phyloP scores from a whole-genome alignment of 345 rosid species.

The Gossypium turneri region DNA sequence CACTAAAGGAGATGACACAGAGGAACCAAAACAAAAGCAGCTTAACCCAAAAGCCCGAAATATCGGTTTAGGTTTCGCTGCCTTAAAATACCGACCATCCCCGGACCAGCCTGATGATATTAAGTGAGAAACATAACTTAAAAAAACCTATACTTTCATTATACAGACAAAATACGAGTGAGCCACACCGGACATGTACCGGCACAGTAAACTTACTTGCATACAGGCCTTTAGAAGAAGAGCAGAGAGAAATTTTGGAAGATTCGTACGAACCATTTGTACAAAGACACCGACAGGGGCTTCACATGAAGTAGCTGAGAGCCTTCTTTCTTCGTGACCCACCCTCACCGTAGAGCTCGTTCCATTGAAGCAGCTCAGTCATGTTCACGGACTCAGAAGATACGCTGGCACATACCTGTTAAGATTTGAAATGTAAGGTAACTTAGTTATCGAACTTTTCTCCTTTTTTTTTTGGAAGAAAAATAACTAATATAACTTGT shows the following conservation, averaged over 20 bases:
- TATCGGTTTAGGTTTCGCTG: conserved; percentile 18
- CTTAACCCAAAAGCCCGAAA: conserved; percentile 17
- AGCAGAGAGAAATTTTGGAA: conserved; percentile 10
- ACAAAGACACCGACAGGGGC: conserved; percentile 23
- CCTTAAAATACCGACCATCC: conserved; percentile 29
- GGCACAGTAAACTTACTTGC: conserved; percentile 29
- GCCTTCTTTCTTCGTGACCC: conserved; percentile 78
- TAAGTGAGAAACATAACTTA: conserved; percentile 21
- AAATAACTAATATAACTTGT: background rate
- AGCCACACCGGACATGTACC: background rate
- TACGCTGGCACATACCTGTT: conserved; percentile 84
- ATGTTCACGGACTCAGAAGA: conserved; percentile 79
- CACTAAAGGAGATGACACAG: background rate
- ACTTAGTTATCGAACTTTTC: background rate
- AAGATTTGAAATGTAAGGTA: background rate
- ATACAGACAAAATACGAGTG: conserved; percentile 38
- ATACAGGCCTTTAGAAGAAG: conserved; percentile 21
- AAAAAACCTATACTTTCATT: conserved; percentile 33
- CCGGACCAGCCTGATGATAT: conserved; percentile 9
- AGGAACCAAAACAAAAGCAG: conserved; percentile 26
- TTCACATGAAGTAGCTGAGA: conserved; percentile 82
- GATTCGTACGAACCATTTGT: conserved; percentile 32
- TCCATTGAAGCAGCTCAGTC: conserved; percentile 82
- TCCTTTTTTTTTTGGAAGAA: background rate
- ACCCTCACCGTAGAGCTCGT: conserved; percentile 83